Evolutionary conservation across 768 basidiomycete genomes (phyloP), one percentile per base, ranked within the genome.

Genomic region (Rhodosporidiobolus sp.): DNA sequence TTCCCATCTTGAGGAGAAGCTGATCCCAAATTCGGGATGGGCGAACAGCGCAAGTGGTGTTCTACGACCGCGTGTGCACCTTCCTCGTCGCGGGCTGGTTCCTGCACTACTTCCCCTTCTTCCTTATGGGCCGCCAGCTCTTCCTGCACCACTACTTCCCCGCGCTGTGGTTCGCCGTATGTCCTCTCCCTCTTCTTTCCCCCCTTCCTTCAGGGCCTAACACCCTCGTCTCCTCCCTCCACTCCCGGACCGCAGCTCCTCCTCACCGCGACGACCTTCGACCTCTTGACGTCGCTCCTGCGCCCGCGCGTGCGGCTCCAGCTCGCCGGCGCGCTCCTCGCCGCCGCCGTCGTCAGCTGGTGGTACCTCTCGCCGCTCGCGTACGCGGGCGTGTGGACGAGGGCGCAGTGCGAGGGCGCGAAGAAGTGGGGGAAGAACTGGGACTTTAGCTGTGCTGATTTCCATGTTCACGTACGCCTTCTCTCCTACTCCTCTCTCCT

Each of bases 131-230:
- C 54, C 92, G 96, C 30, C 96, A 99, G 79, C 88, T 98, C 57
- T 99, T 99, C 86, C 82, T 99, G 32, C 95, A 98, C 80, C 96
- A 98, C 83, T 98, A 98, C 81, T 90, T 98, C 83, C 96, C 95
- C 0, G 93, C 94, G 0, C 84, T 99, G n/a, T 95, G 93, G 79
- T 94, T 91, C 76, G 88, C 90, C n/a, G 87, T 83, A 72, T 85
- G 97, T 12, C 83, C 91, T n/a, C 24, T 35, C 89, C 88, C 63
- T 83, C 83, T 4, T 85, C 89, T 4, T 95, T 96, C 77, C 94
- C 95, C 80, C 85, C 92, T 54, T 80, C 88, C 48, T 94, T 93
- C n/a, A n/a, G n/a, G n/a, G n/a, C n/a, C n/a, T n/a, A n/a, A n/a
- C n/a, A n/a, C 2, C 88, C 90, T 34, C 85, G 86, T 1, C 81